Evolutionary conservation across 495 filamentous ascomycete genomes (phyloP).

Genomic region (Hypoxylon trugodes): DNA sequence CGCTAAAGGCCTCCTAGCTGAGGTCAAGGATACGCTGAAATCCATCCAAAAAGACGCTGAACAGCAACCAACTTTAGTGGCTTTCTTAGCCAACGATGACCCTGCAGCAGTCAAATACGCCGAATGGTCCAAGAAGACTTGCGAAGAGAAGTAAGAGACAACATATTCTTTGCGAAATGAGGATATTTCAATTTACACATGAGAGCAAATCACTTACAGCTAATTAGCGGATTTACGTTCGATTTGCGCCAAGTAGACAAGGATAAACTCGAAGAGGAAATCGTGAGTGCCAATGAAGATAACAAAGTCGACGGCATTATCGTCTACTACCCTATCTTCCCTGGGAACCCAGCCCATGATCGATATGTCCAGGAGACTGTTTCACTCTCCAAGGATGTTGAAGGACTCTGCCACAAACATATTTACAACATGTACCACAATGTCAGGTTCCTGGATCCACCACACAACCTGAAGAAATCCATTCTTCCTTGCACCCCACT

Average conservation of each 20-base stretch:
- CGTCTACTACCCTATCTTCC: slow-evolving; percentile 97
- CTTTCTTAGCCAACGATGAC: slow-evolving; percentile 91
- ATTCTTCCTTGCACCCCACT: slow-evolving; percentile 95
- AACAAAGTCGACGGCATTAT: slow-evolving; percentile 86
- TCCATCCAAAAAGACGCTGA: slow-evolving; percentile 61
- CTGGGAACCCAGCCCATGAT: slow-evolving; percentile 76
- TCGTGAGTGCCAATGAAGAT: slow-evolving; percentile 84
- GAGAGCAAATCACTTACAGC: slow-evolving; percentile 23
- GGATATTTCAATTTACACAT: slow-evolving; percentile 14
- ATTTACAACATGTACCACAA: slow-evolving; percentile 99
- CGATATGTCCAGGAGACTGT: slow-evolving; percentile 96
- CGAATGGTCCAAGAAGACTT: slow-evolving; percentile 96
- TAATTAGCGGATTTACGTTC: slow-evolving; percentile 83
- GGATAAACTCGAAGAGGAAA: slow-evolving; percentile 85
- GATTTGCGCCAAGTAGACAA: slow-evolving; percentile 82
- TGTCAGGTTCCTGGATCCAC: slow-evolving; percentile 86
- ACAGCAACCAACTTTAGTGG: slow-evolving; percentile 78
- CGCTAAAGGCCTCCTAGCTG: slow-evolving; percentile 77
- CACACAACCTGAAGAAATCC: slow-evolving; percentile 79
- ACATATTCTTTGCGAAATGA: slow-evolving; percentile 22
- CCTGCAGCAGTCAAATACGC: slow-evolving; percentile 92
- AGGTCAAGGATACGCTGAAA: slow-evolving; percentile 76
- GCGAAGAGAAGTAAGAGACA: slow-evolving; percentile 83
- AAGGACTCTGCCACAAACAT: slow-evolving; percentile 91
- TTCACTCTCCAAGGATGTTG: slow-evolving; percentile 88